Conservation (phyloP, 1,284 basidiomycete species). For the Ceratobasidium sp. region DNA sequence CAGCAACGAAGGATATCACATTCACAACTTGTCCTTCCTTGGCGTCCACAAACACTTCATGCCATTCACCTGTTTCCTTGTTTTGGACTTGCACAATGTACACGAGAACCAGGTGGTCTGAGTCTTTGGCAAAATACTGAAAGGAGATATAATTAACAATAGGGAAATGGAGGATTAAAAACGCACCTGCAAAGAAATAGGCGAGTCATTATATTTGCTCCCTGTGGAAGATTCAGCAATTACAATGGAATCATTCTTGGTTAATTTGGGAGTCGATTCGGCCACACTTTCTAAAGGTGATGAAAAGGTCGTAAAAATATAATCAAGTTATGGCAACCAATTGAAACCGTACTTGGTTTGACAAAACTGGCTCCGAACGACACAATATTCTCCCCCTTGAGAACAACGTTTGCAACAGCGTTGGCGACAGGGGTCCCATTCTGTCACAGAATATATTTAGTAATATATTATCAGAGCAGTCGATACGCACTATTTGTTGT, state of each 20-base stretch:
- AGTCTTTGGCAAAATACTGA: constrained; percentile 45
- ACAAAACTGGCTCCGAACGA: constrained; percentile 67
- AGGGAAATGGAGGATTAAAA: not conserved
- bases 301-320: not conserved
- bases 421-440: constrained; percentile 62
- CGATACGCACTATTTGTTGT: constrained; percentile 57
- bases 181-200: constrained; percentile 5
- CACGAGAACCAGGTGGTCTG: constrained; percentile 31
- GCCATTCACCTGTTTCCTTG: constrained; percentile 49
- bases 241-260: constrained; percentile 41
- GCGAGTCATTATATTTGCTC: constrained; percentile 23
- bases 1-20: constrained; percentile 44
- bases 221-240: constrained; percentile 38
- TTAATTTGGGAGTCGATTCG: constrained; percentile 38
- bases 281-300: constrained; percentile 36
- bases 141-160: not conserved
- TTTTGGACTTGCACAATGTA: constrained; percentile 47
- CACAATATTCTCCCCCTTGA: constrained; percentile 57
- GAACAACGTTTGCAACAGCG: constrained; percentile 63
- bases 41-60: constrained; percentile 45
- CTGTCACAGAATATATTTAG: constrained; percentile 49
- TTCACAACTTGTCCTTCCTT: constrained; percentile 33
- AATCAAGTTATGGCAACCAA: not conserved
- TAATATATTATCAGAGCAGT: not conserved
- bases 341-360: constrained; percentile 45